Base-by-base conservation (phyloP, 2,329 filamentous ascomycete species). In the Exophiala sideris region DNA sequence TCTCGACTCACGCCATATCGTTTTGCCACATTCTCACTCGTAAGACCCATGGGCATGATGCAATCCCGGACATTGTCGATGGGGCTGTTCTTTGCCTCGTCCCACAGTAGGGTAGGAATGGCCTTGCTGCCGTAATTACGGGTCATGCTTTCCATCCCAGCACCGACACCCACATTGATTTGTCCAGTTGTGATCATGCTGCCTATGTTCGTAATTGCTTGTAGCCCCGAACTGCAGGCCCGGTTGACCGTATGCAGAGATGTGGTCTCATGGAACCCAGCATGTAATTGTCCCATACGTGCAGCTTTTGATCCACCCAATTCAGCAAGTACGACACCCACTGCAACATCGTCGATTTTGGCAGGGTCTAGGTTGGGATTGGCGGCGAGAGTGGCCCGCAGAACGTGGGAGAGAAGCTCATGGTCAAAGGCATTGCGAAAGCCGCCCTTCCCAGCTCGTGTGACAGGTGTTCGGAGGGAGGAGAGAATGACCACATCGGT, bases 81-180 rank as follows among this genome's bases (percentile, higher is more conserved):
- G 1, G 74, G 71, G 3, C 80, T 84, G 1, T 86, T 80, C 64
- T 76, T 82, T 57, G 96, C 74, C 48, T 81, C 84, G 0, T 87
- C 84, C 89, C 90, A 96, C 9, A 90, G 72, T 59, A 90, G 82
- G 0, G 84, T 85, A 0, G 91, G 91, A 40, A 96, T 94, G n/a
- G 91, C 91, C 53, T 84, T 78, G 21, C 78, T 83, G 48, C 86
- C 91, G 72, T 96, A 96, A 73, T 96, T 96, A 61, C 87, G 76
- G 60, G 89, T 95, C 91, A 96, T 96, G 74, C 87, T 92, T 80
- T 96, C 91, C 88, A 95, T 96, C 29, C 91, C 91, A 1, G 88
- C 91, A 8, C 85, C 91, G 58, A 96, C 83, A 56, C 89, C 91
- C 0, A 80, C 77, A 58, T 85, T 81, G 48, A 92, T 87, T 63